Percentiles rank a stretch among this genome's conserved stretches.
Evolutionary conservation across 768 basidiomycete genomes (phyloP).

Genomic region (Auricularia cornea): DNA sequence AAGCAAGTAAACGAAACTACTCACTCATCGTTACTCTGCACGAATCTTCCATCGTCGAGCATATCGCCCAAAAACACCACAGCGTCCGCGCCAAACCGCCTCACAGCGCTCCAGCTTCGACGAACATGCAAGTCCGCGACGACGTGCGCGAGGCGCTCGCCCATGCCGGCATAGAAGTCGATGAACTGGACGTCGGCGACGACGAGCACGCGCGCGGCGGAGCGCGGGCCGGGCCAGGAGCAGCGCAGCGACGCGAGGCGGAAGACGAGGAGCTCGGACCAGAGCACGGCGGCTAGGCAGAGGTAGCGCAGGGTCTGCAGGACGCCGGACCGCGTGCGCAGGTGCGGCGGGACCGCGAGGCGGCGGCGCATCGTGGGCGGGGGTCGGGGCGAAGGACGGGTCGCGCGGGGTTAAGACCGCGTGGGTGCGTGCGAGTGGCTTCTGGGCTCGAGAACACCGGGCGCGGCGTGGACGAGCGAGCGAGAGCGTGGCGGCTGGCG

Average conservation of each 20-base stretch:
- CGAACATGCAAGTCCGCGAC: slow-evolving; percentile 76
- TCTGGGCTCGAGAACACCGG: too few relatives aligned
- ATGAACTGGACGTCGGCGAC: slow-evolving; percentile 86
- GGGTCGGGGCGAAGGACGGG: fast-evolving
- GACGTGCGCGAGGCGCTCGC: slow-evolving; percentile 48
- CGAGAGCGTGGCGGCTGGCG: too few relatives aligned
- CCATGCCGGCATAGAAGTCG: slow-evolving; percentile 66
- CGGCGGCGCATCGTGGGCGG: background rate
- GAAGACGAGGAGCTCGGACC: background rate
- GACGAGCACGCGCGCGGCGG: slow-evolving; percentile 58
- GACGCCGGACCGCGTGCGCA: too few relatives aligned
- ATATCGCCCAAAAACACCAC: slow-evolving; percentile 86
- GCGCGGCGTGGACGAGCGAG: too few relatives aligned
- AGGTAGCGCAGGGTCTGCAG: background rate
- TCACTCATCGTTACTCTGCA: slow-evolving; percentile 61
- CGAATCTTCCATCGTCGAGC: slow-evolving; percentile 75
- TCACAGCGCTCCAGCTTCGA: slow-evolving; percentile 72
- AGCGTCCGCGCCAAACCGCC: slow-evolving; percentile 47
- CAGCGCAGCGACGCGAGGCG: background rate
- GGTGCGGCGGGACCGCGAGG: background rate
- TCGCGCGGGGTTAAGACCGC: too few relatives aligned
- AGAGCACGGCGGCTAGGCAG: background rate
- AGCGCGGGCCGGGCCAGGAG: slow-evolving; percentile 13
- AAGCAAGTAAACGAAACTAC: slow-evolving; percentile 29
- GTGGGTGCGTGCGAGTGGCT: too few relatives aligned